Percentiles rank a stretch among this genome's conserved stretches.
These are phyloP conservation scores for Sarocladium strictum DNA, from an alignment of 2,329 filamentous ascomycete species.

Conservation along the genomic window DNA sequence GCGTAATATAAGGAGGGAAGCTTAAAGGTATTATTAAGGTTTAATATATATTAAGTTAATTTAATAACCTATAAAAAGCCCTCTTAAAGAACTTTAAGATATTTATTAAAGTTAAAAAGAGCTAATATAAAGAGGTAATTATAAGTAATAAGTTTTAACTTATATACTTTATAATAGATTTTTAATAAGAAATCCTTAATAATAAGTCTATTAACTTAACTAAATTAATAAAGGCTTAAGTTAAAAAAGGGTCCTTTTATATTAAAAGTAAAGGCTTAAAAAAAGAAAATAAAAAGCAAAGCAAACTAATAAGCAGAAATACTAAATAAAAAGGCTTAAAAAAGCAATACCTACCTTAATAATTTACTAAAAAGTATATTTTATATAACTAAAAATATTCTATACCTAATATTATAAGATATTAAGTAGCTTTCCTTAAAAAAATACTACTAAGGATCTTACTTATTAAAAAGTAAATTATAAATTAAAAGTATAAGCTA, in stretches of 20 bases:
- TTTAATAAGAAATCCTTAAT: neutral
- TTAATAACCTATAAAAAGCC: neutral
- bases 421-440: neutral
- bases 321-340: too few species aligned
- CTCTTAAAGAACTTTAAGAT: too few species aligned
- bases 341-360: too few species aligned
- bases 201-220: neutral
- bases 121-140: too few species aligned
- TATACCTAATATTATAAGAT: neutral
- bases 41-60: neutral
- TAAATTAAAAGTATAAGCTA: neutral
- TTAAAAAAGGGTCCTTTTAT: neutral
- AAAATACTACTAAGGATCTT: neutral
- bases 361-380: too few species aligned
- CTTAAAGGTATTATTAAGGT: neutral
- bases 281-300: neutral
- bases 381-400: neutral
- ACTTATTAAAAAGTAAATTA: neutral
- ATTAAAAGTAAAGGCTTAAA: neutral
- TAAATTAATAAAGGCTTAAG: neutral
- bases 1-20: neutral
- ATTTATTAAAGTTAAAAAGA: too few species aligned
- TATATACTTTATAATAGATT: neutral
- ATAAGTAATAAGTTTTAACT: too few species aligned
- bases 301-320: too few species aligned